Evolutionary conservation across 805 yeast genomes (phyloP).

Genomic region (Candida germanica): DNA sequence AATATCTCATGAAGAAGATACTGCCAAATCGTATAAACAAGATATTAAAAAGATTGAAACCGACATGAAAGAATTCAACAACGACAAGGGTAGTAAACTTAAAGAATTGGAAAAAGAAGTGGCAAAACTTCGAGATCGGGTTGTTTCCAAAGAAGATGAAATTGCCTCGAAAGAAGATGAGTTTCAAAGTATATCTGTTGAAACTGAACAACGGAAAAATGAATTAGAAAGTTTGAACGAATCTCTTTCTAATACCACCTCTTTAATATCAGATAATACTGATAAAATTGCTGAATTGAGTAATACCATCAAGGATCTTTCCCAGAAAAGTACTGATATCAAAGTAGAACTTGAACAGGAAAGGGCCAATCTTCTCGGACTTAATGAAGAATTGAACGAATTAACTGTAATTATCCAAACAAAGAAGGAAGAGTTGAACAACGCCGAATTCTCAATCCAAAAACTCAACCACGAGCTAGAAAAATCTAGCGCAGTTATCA

Average conservation of each 20-base stretch:
- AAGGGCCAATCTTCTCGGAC: conserved; percentile 56
- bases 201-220: conserved; percentile 59
- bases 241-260: conserved; percentile 34
- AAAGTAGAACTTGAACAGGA: conserved; percentile 48
- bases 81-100: conserved; percentile 78
- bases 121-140: conserved; percentile 22
- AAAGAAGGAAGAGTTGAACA: conserved; percentile 44
- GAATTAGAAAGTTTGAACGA: conserved; percentile 52
- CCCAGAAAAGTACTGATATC: conserved; percentile 16
- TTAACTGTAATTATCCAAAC: conserved; percentile 44
- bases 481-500: conserved; percentile 39
- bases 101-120: conserved; percentile 59
- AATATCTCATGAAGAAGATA: conserved; percentile 33
- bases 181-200: conserved; percentile 65
- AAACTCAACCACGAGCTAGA: conserved; percentile 54
- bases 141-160: conserved; percentile 38
- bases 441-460: conserved; percentile 51
- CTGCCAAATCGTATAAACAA: conserved; percentile 26
- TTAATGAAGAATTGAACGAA: conserved; percentile 74
- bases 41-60: conserved; percentile 57
- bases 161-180: conserved; percentile 47
- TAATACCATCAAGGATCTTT: conserved; percentile 22
- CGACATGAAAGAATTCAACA: conserved; percentile 79
- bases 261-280: conserved; percentile 28
- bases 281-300: conserved; percentile 20